phyloP scores from a whole-genome alignment of 1,284 basidiomycete genomes.

The Porodaedalea pini region DNA sequence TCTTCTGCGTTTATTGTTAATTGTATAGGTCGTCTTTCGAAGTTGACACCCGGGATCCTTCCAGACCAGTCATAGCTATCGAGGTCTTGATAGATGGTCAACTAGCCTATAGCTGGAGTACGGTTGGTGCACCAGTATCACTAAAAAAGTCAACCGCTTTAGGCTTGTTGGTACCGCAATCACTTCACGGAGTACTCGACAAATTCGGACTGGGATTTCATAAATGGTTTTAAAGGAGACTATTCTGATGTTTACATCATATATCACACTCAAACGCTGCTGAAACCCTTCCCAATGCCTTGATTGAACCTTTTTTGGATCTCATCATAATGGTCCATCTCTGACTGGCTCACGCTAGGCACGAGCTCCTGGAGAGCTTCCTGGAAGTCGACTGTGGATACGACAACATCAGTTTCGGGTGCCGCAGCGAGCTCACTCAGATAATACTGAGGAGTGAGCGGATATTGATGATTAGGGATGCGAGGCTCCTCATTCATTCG shows the following conservation, averaged over 20 bases:
- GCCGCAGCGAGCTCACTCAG: conserved; percentile 78
- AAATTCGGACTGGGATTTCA: conserved; percentile 51
- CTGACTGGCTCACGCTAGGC: conserved; percentile 85
- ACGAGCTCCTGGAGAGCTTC: conserved; percentile 72
- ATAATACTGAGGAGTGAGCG: conserved; percentile 90
- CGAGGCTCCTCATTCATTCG: conserved; percentile 43
- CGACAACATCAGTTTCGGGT: conserved; percentile 74
- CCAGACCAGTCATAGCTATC: conserved; percentile 52
- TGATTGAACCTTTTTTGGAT: conserved; percentile 69
- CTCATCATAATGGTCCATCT: conserved; percentile 83
- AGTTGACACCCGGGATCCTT: conserved; percentile 62
- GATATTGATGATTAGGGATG: conserved; percentile 53
- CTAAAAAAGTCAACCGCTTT: conserved; percentile 44
- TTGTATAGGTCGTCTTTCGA: conserved; percentile 61
- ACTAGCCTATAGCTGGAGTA: conserved; percentile 40
- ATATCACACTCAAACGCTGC: background rate
- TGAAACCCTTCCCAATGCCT: background rate
- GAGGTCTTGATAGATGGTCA: conserved; percentile 66
- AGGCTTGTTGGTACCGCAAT: conserved; percentile 44
- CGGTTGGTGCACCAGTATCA: conserved; percentile 34
- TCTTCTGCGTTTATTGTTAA: background rate
- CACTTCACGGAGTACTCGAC: conserved; percentile 51
- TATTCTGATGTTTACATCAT: background rate
- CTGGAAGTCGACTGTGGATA: conserved; percentile 74
- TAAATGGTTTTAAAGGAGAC: conserved; percentile 49